Base-by-base conservation (phyloP, 2,329 filamentous ascomycete species). In the Penicillium verrucosum region DNA sequence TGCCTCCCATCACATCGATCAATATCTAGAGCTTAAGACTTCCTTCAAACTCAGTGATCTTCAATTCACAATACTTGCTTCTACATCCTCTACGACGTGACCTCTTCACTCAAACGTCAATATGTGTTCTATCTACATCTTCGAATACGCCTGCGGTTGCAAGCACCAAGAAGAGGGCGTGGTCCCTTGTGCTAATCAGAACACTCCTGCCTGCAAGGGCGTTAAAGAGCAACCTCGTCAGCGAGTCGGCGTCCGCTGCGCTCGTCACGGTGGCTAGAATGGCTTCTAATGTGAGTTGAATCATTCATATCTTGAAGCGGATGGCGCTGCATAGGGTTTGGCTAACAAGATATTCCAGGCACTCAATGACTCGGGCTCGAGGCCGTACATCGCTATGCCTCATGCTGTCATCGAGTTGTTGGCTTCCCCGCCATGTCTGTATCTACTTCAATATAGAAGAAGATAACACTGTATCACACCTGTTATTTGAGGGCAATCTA, bases 61-160 rank as follows among this genome's bases (percentile, higher is more conserved):
- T 51, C n/a, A 30, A 46, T 25, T 43, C 37, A 8, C 30, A 11
- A 7, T 23, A 46, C 14, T 21, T 25, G 44, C 21, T 46, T 46
- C 18, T 46, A 7, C 10, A 45, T 36, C 27, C 25, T 44, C 40
- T 27, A 4, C 49, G 27, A 21, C 25, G 25, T 42, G 14, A 46
- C 9, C 9, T 36, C 21, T 41, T 21, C 21, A 14, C 12, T 46
- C 43, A 27, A 37, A 40, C 29, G 18, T 32, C 60, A 70, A 32
- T 16, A 75, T 75, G 73, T 75, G 73, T 52, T 73, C 70, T 2
- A 58, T 72, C 51, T 75, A 75, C 58, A 70, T 71, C 52, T 67
- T 67, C 61, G 62, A 72, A 43, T 75, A 72, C 57, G 71, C 70
- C 59, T 75, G 73, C 57, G 72, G 72, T 40, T 75, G 73, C 61